Conservation (phyloP, 106 monocot genomes). For the Allium sativum region DNA sequence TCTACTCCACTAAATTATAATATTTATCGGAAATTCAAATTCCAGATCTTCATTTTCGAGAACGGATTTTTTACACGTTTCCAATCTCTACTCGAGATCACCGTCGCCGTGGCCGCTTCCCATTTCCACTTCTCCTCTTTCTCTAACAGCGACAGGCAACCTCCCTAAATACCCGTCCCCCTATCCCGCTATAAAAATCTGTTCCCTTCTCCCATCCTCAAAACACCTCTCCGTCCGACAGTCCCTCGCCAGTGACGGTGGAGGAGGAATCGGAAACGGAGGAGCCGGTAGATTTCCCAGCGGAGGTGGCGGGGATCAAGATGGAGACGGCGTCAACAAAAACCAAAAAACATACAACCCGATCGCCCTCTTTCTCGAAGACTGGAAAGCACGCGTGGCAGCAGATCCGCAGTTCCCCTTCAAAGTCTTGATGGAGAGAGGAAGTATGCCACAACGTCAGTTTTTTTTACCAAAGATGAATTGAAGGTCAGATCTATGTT, state of each 20-base stretch:
- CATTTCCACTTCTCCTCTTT: slow-evolving; percentile 6
- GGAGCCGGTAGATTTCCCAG: not conserved
- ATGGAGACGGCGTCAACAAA: not conserved
- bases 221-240: not conserved
- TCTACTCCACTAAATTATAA: too few species aligned
- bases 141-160: not conserved
- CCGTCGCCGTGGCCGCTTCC: not conserved
- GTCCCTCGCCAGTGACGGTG: slow-evolving; percentile 1
- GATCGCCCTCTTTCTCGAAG: slow-evolving; percentile 40
- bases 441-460: too few species aligned
- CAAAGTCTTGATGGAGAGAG: slow-evolving; percentile 90
- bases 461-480: too few species aligned
- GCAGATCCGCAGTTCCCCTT: slow-evolving; percentile 83
- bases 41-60: too few species aligned
- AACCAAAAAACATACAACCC: not conserved
- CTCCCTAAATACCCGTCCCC: not conserved
- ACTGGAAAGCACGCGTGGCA: slow-evolving; percentile 67
- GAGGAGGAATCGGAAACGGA: slow-evolving; percentile 8
- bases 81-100: not conserved
- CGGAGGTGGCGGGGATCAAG: slow-evolving; percentile 16
- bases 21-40: too few species aligned
- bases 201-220: not conserved
- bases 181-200: not conserved
- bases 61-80: too few species aligned
- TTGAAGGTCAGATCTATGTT: too few species aligned